Base-by-base conservation (phyloP, 192 early-diverging fungal species). In the Umbelopsis sp. region DNA sequence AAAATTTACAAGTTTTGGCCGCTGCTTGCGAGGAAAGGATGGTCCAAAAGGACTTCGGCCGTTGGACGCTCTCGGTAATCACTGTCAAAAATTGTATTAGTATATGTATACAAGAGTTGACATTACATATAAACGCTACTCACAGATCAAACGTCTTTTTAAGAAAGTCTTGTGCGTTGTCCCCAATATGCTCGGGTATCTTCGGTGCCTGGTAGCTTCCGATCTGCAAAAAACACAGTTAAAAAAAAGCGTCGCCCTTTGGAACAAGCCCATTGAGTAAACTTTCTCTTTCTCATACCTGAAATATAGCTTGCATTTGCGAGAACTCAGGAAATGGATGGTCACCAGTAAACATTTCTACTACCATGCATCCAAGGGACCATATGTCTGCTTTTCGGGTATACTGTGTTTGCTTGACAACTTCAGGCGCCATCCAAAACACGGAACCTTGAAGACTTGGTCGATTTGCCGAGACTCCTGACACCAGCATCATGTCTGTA, bases 371-470 rank as follows among this genome's bases (percentile, higher is more conserved):
- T 10, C 97, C 97, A 30, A 99, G 81, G 73, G 91, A 90, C 96
- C 95, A 97, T 44, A 96, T 93, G 73, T 96, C 94, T 23, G 92
- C 94, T 84, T 96, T 98, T 67, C 89, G 85, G 9, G 93, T 94
- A 74, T 97, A 98, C 41, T 92, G 89, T 4, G 92, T 94, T 77
- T 93, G 91, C 77, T 94, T 93, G 58, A 97, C 93, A 7, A 98
- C 95, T 80, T 98, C 98, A 22, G 97, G 98, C n/a, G 98, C 97
- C 96, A 98, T 98, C 70, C 97, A 99, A 79, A 93, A 94, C 30
- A 98, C 90, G 0, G 95, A 95, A 1, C 98, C 98, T 83, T 98
- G 95, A 67, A 98, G 76, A 49, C 95, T 97, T 67, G 82, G 93
- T 50, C 90, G 78, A 16, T 86, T 83, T 44, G 68, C 80, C 51